Percentiles rank a stretch among this genome's conserved stretches.
Conservation (phyloP, 768 basidiomycete genomes). For the Mrakia gelida region DNA sequence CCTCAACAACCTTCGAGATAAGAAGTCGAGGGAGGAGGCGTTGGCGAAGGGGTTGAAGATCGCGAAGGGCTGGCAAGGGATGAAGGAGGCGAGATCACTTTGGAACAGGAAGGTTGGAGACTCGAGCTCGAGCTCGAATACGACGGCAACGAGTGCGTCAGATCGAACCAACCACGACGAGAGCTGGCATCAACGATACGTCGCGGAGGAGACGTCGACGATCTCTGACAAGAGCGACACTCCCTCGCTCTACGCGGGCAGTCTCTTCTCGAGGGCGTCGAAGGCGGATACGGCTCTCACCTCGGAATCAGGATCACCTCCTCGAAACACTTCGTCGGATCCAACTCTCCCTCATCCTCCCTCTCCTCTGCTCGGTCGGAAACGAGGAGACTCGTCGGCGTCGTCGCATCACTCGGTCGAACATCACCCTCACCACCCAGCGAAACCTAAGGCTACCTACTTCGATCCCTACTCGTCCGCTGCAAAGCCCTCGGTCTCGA, state of each 20-base stretch:
- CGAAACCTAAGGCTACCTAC: not conserved
- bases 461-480: not conserved
- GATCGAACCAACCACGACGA: not conserved
- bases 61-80: constrained; percentile 4
- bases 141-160: not conserved
- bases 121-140: no score
- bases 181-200: constrained; percentile 15
- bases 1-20: constrained; percentile 20
- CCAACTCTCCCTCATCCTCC: not conserved
- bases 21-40: constrained; percentile 4
- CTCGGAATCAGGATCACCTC: not conserved
- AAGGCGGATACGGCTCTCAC: not conserved
- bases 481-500: not conserved
- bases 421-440: not conserved
- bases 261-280: not conserved
- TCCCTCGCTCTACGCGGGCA: not conserved
- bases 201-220: not conserved
- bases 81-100: not conserved
- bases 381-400: constrained; percentile 2
- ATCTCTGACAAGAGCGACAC: not conserved
- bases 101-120: constrained; percentile 11
- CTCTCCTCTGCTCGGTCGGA: not conserved
- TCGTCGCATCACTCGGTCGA: not conserved
- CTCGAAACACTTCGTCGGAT: not conserved
- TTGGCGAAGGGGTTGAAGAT: constrained; percentile 3